Base-by-base conservation (phyloP, 352 stramenopile genomes). In the Globisporangium yorkense region DNA sequence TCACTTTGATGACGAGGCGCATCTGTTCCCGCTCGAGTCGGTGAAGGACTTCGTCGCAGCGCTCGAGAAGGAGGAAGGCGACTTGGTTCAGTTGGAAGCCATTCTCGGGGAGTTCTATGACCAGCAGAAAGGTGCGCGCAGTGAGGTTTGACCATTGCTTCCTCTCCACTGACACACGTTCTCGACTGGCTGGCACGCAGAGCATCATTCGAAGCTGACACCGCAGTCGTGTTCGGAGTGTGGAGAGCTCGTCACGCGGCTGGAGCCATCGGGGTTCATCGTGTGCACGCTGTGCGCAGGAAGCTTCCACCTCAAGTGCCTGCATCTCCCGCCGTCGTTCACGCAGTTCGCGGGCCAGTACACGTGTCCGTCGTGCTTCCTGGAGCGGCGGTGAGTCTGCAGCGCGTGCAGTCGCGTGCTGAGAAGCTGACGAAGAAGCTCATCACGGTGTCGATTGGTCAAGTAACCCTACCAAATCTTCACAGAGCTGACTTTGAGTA, bases 1-100 rank as follows among this genome's bases (percentile, higher is more conserved):
- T 45, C 43, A 65, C 13, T 89, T 88, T 47, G 75, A 89, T 51
- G 81, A 91, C 31, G 78, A 91, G 63, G 66, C 70, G 20, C 78
- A 91, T 52, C 66, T 91, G 16, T 89, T 77, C 48, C 77, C 81
- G 10, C 64, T 91, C 20, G 69, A 66, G 27, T 75, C 67, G 0
- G 35, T 87, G 4, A 51, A 72, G 18, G 56, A 61, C 1, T 79
- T 89, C 47, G 51, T 80, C 29, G 10, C 24, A 0, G 44, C 44
- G 21, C 52, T 87, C 2, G 56, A 70, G n/a, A 39, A 53, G 18
- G 67, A 76, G 49, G 75, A 84, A 33, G 24, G 64, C 15, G 59
- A 54, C 37, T 46, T 87, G 12, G 27, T 57, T 43, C 61, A 51
- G 33, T 68, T 88, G 18, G 74, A 89, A 57, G 41, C 9, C 9